Evolutionary conservation across 345 rosid genomes (phyloP).

Genomic region (Hypericum perforatum): DNA sequence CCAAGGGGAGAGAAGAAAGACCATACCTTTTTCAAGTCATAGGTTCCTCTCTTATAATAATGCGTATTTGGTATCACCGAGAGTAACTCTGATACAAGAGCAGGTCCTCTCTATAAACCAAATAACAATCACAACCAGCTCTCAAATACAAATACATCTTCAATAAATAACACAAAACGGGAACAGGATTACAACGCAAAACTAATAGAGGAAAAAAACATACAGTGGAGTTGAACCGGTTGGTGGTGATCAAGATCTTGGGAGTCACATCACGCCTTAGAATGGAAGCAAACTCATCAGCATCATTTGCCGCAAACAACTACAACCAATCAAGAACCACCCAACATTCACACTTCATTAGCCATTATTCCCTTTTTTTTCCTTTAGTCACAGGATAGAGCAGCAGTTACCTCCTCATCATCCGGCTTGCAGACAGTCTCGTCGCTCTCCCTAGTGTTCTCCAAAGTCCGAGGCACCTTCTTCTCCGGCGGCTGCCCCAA

Average conservation of each 20-base stretch:
- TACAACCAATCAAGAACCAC: constrained; percentile 16
- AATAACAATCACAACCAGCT: constrained; percentile 4
- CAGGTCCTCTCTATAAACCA: constrained; percentile 73
- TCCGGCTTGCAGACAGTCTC: constrained; percentile 88
- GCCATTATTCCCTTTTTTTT: no score
- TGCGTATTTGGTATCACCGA: constrained; percentile 78
- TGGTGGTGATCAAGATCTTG: constrained; percentile 76
- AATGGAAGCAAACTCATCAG: constrained; percentile 71
- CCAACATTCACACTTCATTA: no score
- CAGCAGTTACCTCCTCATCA: constrained; percentile 69
- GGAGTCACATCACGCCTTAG: constrained; percentile 47
- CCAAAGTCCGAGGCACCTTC: constrained; percentile 68
- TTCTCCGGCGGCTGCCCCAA: constrained; percentile 60
- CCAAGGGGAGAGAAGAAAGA: no score
- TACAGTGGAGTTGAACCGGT: constrained; percentile 85
- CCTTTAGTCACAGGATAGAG: background rate
- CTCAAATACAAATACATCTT: background rate
- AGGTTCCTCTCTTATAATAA: constrained; percentile 76
- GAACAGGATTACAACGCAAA: no score
- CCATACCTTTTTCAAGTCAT: constrained; percentile 77
- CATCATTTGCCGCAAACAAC: constrained; percentile 81
- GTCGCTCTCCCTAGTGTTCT: constrained; percentile 83
- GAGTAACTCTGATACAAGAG: constrained; percentile 62
- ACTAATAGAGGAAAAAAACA: constrained; percentile 15
- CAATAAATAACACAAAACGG: background rate